A percentile compares a stretch with the other conserved stretches of the same genome.
These are phyloP conservation scores for Geoglossum cookeanum DNA, from an alignment of 2,329 filamentous ascomycete species.

Conservation along the genomic window DNA sequence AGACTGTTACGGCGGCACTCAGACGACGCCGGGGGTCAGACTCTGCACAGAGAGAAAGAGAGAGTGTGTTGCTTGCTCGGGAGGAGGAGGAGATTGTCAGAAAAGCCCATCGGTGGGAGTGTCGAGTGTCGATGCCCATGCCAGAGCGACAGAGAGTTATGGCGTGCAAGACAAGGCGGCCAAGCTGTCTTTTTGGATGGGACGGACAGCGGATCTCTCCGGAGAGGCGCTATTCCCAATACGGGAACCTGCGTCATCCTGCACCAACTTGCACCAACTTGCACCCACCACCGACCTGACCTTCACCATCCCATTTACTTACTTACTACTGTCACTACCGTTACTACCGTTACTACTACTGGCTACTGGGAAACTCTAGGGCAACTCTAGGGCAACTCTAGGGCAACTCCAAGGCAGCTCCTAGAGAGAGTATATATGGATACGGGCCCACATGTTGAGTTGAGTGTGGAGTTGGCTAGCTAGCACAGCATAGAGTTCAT, in stretches of 20 bases:
- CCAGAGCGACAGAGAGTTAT: neutral
- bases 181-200: neutral
- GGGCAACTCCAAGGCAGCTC: no score
- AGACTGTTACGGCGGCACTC: neutral
- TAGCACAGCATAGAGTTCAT: no score
- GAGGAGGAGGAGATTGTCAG: neutral
- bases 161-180: neutral
- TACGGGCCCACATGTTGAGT: no score
- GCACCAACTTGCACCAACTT: neutral
- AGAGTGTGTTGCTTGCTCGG: neutral
- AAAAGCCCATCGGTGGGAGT: neutral
- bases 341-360: no score
- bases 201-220: neutral
- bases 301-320: no score
- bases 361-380: no score
- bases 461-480: no score
- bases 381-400: no score
- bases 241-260: neutral
- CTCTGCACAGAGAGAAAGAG: neutral
- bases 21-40: neutral
- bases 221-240: neutral
- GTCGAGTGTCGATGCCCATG: neutral
- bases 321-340: no score
- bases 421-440: no score
- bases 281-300: neutral